Base-by-base conservation (phyloP, 768 basidiomycete species). In the Imleria badia region DNA sequence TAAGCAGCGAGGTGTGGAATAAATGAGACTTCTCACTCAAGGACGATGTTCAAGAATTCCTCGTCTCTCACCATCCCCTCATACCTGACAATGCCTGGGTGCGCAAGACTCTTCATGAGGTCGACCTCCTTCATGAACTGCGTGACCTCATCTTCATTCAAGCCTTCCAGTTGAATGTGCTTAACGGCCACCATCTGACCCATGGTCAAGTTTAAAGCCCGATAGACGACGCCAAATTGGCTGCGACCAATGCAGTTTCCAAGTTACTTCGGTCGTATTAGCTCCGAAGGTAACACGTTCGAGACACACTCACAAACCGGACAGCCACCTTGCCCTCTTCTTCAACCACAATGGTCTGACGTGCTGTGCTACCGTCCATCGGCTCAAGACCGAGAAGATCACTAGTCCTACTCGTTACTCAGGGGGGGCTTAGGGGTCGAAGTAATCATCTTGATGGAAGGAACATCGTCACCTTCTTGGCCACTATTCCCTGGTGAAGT, bases 101-200 rank as follows among this genome's bases (percentile, higher is more conserved):
- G 96, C 11, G 86, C 85, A 38, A 98, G 74, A 43, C 89, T 82
- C 76, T 94, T 94, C 63, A 98, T 83, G 33, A 98, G 76, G 63
- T 94, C 90, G 15, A 98, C 96, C 70, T 99, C 96, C 59, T 82
- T 82, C 92, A 96, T 97, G 45, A 98, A 79, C 66, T 93, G 88
- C 45, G 80, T 82, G 19, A 98, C 86, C 66, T 98, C 95, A 19
- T 86, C 87, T 71, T 97, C 94, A 68, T 89, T 88, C 65, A 97
- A 76, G 8, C 94, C 96, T 46, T 91, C 90, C 35, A 98, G 76
- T 47, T 87, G 79, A 63, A 99, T 96, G 29, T 93, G 86, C 75
- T 99, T 99, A 48, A 98, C 93, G n/a, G 96, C 96, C n/a, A 96
- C 94, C 84, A 92, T 96, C 71, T 96, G 91, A 15, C 96, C 96